phyloP scores from a whole-genome alignment of 176 grass and related monocot genomes.

The Thinopyrum elongatum region DNA sequence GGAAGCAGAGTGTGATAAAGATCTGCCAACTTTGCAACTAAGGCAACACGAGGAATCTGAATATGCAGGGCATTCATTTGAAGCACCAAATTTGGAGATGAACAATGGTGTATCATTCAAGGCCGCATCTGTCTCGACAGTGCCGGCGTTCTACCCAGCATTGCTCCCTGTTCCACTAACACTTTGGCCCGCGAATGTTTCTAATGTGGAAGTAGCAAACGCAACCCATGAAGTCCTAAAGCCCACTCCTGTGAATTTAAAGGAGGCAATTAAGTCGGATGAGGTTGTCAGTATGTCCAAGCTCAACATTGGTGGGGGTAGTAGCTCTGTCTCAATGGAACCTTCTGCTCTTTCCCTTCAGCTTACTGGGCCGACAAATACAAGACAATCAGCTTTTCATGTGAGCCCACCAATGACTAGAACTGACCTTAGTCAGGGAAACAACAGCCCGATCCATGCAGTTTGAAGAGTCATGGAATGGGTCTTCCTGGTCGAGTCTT shows the following conservation, averaged over 20 bases:
- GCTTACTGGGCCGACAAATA: conserved; percentile 46
- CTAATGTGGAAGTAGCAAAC: conserved; percentile 27
- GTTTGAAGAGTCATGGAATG: conserved; percentile 49
- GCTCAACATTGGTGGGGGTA: conserved; percentile 65
- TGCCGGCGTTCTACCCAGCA: conserved; percentile 50
- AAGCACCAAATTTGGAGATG: conserved; percentile 28
- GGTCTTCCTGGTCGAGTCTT: conserved; percentile 14
- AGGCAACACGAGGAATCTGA: conserved; percentile 44
- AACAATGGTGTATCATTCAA: conserved; percentile 29
- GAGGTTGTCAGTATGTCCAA: conserved; percentile 81
- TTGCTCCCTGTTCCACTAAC: conserved; percentile 45
- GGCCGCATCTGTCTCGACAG: not conserved
- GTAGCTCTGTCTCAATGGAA: conserved; percentile 33
- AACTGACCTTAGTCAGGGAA: conserved; percentile 69
- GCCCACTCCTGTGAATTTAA: conserved; percentile 57
- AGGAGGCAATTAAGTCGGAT: conserved; percentile 55
- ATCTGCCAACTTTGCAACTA: conserved; percentile 34
- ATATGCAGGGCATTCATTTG: conserved; percentile 7
- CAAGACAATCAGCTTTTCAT: conserved; percentile 79
- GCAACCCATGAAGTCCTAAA: conserved; percentile 58
- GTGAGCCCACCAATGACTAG: conserved; percentile 43
- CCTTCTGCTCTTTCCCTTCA: conserved; percentile 67
- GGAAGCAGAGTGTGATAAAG: conserved; percentile 42
- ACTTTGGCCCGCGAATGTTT: conserved; percentile 47
- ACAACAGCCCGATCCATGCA: conserved; percentile 72